Percentiles rank a stretch among this genome's conserved stretches.
These are phyloP conservation scores for Ceriops zippeliana DNA, from an alignment of 345 rosid species.

Conservation along the genomic window DNA sequence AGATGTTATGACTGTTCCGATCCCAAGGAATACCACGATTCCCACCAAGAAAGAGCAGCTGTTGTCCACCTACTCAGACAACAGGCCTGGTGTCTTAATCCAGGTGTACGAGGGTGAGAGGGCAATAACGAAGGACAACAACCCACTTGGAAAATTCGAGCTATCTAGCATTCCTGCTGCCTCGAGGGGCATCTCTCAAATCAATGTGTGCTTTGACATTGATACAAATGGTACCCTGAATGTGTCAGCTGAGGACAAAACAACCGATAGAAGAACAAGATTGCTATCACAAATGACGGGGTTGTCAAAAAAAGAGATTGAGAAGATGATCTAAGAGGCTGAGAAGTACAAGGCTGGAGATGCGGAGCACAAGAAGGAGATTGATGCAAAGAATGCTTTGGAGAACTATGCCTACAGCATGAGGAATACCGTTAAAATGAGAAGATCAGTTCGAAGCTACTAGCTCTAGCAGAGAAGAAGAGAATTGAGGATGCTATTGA, in stretches of 20 bases:
- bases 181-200: slow-evolving; percentile 21
- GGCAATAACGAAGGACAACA: slow-evolving; percentile 19
- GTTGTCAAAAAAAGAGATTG: slow-evolving; percentile 26
- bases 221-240: slow-evolving; percentile 23
- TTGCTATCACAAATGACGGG: slow-evolving; percentile 26
- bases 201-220: slow-evolving; percentile 17
- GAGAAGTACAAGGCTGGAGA: slow-evolving; percentile 28
- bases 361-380: slow-evolving; percentile 22
- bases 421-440: slow-evolving; percentile 21
- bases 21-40: slow-evolving; percentile 22
- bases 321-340: slow-evolving; percentile 26
- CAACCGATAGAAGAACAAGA: slow-evolving; percentile 25
- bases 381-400: slow-evolving; percentile 19
- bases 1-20: slow-evolving; percentile 23
- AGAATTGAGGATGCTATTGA: slow-evolving; percentile 25
- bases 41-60: slow-evolving; percentile 24
- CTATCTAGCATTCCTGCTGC: slow-evolving; percentile 23
- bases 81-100: slow-evolving; percentile 22
- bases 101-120: slow-evolving; percentile 26
- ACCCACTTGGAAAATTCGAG: slow-evolving; percentile 19
- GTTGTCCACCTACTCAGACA: slow-evolving; percentile 20
- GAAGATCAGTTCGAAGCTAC: slow-evolving; percentile 20
- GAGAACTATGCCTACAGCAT: slow-evolving; percentile 26
- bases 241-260: slow-evolving; percentile 25
- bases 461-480: slow-evolving; percentile 15